Evolutionary conservation across 2,329 filamentous ascomycete genomes (phyloP), one percentile per base, ranked within the genome.

Genomic region (Trichoderma sp.): DNA sequence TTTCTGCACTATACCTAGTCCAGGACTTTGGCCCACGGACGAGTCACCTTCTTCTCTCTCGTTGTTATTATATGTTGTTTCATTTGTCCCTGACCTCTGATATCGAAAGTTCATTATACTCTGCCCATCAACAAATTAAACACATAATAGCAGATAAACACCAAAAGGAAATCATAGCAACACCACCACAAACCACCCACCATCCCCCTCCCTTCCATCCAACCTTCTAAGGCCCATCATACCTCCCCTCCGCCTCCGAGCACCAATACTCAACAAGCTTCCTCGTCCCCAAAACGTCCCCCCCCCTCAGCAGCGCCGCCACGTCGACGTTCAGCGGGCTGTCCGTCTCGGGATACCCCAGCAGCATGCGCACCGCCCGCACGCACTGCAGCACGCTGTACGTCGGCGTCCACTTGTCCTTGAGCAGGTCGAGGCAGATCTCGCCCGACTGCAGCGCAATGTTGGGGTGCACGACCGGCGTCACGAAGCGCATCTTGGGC

Each of bases 391-490:
- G 84, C 21, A 98, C 84, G 47, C 89, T 93, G 77, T 97, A 95
- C 19, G 92, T 88, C 1, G 93, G 91, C 66, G 91, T 90, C 94
- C 94, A 98, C 19, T 85, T 84, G 63, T 89, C 84, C 73, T 85
- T 84, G 66, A 99, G 83, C 68, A 98, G 83, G 74, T 97, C 95
- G 30, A 98, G 86, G 77, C 95, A 99, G 74, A 99, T 95, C 78
- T 97, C 93, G 71, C 95, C 95, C 2, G 87, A 93, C 70, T 83
- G 72, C 68, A 85, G 81, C 60, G 82, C 81, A 39, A 87, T 87
- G 78, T 97, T 97, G 55, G 93, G 88, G 80, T 97, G 93, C 72
- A 92, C 90, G 69, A 96, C 87, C 68, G 88, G 87, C 43, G 93
- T 99, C n/a, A 83, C 80, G 80, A 99, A 99, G 65, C 79, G 82